A percentile compares a stretch with the other conserved stretches of the same genome.
Evolutionary conservation across 2,329 filamentous ascomycete species (phyloP).

Genomic region (Penicillium sp.): DNA sequence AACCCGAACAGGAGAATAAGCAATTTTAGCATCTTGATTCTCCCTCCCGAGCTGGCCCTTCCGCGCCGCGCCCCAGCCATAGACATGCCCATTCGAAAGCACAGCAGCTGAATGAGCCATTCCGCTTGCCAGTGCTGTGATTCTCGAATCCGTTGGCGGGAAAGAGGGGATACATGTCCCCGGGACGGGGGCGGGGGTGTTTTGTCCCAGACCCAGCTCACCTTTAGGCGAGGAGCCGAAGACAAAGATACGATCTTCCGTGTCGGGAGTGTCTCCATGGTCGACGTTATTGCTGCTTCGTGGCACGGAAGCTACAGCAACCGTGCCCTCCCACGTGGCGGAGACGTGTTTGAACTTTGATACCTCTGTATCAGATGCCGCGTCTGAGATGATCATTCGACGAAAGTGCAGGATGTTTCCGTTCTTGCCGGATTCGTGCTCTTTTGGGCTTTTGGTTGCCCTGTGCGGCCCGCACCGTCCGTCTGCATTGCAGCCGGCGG

Average conservation of each 20-base stretch:
- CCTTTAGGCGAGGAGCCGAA: conserved; percentile 68
- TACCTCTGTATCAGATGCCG: conserved; percentile 8
- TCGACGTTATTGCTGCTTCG: not conserved
- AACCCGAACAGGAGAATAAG: conserved; percentile 63
- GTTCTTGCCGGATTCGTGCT: not conserved
- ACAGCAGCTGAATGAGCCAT: conserved; percentile 76
- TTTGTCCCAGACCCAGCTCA: conserved; percentile 63
- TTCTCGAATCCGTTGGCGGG: conserved; percentile 56
- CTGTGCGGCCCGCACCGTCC: conserved; percentile 40
- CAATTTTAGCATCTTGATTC: conserved; percentile 44
- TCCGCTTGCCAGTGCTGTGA: conserved; percentile 67
- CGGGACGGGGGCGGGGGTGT: conserved; percentile 18
- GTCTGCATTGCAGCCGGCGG: conserved; percentile 60
- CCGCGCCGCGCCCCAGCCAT: conserved; percentile 83
- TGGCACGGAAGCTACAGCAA: conserved; percentile 50
- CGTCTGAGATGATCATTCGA: conserved; percentile 24
- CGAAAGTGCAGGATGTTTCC: conserved; percentile 24
- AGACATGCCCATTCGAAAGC: conserved; percentile 70
- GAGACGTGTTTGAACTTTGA: conserved; percentile 52
- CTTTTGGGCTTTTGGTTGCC: not conserved
- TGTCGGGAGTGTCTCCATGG: not conserved
- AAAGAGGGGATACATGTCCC: conserved; percentile 58
- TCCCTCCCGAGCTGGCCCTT: conserved; percentile 77
- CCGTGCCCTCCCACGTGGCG: conserved; percentile 75
- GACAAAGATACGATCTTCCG: conserved; percentile 51